Base-by-base conservation (phyloP, 2,329 filamentous ascomycete genomes). In the Scedosporium aurantiacum region DNA sequence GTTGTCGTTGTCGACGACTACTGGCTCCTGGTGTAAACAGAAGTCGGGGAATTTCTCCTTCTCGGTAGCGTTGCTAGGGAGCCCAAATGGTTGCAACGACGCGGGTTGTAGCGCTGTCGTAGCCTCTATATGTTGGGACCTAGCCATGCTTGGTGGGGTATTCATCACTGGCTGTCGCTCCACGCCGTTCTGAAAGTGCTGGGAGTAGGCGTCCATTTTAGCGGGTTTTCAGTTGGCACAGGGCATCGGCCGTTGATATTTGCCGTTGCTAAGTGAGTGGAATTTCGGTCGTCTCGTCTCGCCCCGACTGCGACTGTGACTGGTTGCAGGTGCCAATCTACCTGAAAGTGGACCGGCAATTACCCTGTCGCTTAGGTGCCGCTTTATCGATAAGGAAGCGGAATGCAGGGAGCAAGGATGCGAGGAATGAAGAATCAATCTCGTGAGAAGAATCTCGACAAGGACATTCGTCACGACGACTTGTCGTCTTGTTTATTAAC, bases 1-100 rank as follows among this genome's bases (percentile, higher is more conserved):
- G 52, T 58, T 62, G 54, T 64, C 57, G 40, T 57, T 41, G 57
- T 62, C 43, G 60, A 47, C 32, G 45, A 50, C 41, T 37, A 54
- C 43, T 25, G 21, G 37, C n/a, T 62, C 62, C 43, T 41, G 61
- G 63, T 72, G 73, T 77, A 77, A 77, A 78, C 75, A 77, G 73
- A 74, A 72, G 68, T 72, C 70, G 66, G 73, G 72, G 71, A 74
- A 74, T 67, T 70, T 68, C 67, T 74, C 70, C 63, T 67, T 69
- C 65, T 65, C 63, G 62, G 67, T 67, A 63, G 65, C 66, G 73
- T 75, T 76, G 73, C 73, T 66, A 69, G 72, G 74, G 68, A 69
- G 70, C 66, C 65, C 67, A 61, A 64, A 65, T 57, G 64, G 63
- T 65, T 64, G 66, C 68, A 41, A 54, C 58, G 60, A 60, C 61